Conservation (phyloP, 2,329 filamentous ascomycete species). For the Juglanconis oblonga region DNA sequence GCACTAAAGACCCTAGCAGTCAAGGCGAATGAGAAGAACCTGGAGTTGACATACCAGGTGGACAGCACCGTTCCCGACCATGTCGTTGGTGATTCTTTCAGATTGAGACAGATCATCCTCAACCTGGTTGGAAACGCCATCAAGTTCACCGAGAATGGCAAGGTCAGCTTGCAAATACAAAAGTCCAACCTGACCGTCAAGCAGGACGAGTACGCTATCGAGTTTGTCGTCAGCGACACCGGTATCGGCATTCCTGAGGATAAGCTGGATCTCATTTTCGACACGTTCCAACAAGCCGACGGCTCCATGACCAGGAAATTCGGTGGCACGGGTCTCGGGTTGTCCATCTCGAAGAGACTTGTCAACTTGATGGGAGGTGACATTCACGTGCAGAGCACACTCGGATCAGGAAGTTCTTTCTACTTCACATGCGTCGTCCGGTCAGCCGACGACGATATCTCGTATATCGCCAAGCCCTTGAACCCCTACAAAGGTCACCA, state of each 20-base stretch:
- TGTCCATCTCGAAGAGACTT: conserved; percentile 92
- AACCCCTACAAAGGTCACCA: conserved; percentile 89
- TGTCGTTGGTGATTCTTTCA: conserved; percentile 94
- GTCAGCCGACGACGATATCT: conserved; percentile 74
- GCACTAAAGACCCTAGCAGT: conserved; percentile 95
- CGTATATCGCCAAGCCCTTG: conserved; percentile 77
- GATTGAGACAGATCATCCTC: conserved; percentile 91
- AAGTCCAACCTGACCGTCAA: conserved; percentile 59
- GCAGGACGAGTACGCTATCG: conserved; percentile 84
- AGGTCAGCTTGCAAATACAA: conserved; percentile 91
- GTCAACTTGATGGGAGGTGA: conserved; percentile 96
- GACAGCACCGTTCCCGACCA: conserved; percentile 92
- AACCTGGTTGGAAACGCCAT: conserved; percentile 98
- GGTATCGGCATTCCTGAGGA: conserved; percentile 95
- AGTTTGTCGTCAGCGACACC: conserved; percentile 94
- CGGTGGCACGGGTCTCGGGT: conserved; percentile 86
- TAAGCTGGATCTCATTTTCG: conserved; percentile 95
- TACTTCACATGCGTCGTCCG: conserved; percentile 94
- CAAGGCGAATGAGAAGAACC: conserved; percentile 92
- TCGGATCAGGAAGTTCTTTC: conserved; percentile 88
- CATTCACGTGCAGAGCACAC: conserved; percentile 92
- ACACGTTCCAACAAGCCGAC: conserved; percentile 98
- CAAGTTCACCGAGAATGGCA: conserved; percentile 96
- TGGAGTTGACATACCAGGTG: conserved; percentile 90
- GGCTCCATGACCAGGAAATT: conserved; percentile 96